Evolutionary conservation across 2,329 filamentous ascomycete species (phyloP), one percentile per base, ranked within the genome.

Genomic region (Cordyceps farinosa): DNA sequence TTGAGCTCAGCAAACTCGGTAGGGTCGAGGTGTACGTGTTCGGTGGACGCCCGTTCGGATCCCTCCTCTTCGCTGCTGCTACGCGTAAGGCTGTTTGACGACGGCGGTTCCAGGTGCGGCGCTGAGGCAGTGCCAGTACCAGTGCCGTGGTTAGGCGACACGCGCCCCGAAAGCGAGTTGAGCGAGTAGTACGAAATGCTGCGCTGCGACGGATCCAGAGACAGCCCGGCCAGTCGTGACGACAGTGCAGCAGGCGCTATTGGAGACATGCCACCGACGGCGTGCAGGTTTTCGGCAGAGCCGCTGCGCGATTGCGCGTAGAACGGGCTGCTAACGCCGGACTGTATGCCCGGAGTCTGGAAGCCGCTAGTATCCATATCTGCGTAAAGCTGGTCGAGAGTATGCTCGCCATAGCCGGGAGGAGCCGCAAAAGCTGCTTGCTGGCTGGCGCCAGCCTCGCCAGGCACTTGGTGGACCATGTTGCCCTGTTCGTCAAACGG

Each of bases 371-470:
- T 83, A 69, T 97, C 91, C 63, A 97, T 84, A 66, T 94, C 91
- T 68, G 92, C 91, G 76, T 96, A 99, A 1, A 98, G 82, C 73
- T 91, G 89, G 74, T 99, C 95, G 32, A 98, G 85, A 51, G 90
- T 84, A 74, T 98, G 95, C 70, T 94, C 87, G 65, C 92, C 92
- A 70, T 99, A 99, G 45, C 92, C 87, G 0, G 95, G 95, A n/a
- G 95, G 95, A 11, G 94, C 93, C 64, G 90, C 85, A 32, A 85
- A 83, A 27, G 85, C 81, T 63, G 85, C 79, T 47, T 86, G 82
- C 47, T 81, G 79, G 51, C 83, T 79, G 10, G 67, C 60, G 11
- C 78, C 78, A 73, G 68, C 81, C 76, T 64, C 79, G 73, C 72
- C 80, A 69, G 84, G 81, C n/a, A 79, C 79, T 70, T 87, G 84